phyloP scores from a whole-genome alignment of 2,329 filamentous ascomycete species.

The Diaporthe citri region DNA sequence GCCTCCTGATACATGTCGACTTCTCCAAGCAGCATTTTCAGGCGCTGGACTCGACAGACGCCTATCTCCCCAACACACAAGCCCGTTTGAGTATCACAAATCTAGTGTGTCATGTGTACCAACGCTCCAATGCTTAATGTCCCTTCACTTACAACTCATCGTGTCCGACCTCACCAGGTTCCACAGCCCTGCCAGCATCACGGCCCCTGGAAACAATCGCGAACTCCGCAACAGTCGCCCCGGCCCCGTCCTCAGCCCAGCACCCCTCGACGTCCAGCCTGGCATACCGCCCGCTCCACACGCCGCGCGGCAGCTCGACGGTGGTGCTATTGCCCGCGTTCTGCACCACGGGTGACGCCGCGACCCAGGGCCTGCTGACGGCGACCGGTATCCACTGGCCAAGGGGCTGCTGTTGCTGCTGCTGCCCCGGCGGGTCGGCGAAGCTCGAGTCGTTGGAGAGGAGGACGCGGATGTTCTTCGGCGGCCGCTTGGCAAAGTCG shows the following conservation, averaged over 20 bases:
- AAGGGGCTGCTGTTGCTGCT: neutral
- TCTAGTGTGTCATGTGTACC: too few relatives aligned
- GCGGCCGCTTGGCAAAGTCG: neutral
- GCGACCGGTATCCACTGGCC: neutral
- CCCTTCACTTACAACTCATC: conserved; percentile 1
- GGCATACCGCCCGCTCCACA: conserved; percentile 1
- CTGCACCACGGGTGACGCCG: neutral
- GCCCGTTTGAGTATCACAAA: too few relatives aligned
- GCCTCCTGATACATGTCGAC: too few relatives aligned
- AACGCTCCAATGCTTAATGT: too few relatives aligned
- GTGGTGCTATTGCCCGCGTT: neutral
- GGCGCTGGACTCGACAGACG: too few relatives aligned
- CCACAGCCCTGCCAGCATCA: neutral
- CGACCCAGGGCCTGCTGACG: neutral
- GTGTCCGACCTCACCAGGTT: neutral
- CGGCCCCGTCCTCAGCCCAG: neutral
- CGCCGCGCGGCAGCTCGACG: neutral
- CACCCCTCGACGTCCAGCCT: neutral
- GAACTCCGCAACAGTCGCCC: neutral
- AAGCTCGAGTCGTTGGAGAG: neutral
- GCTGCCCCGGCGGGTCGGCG: neutral
- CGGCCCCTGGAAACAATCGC: neutral
- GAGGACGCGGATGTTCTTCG: neutral
- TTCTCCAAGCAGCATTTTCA: too few relatives aligned
- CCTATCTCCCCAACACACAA: too few relatives aligned